Conservation (phyloP, 2,329 filamentous ascomycete genomes). For the Arthrobotrys megalospora region DNA sequence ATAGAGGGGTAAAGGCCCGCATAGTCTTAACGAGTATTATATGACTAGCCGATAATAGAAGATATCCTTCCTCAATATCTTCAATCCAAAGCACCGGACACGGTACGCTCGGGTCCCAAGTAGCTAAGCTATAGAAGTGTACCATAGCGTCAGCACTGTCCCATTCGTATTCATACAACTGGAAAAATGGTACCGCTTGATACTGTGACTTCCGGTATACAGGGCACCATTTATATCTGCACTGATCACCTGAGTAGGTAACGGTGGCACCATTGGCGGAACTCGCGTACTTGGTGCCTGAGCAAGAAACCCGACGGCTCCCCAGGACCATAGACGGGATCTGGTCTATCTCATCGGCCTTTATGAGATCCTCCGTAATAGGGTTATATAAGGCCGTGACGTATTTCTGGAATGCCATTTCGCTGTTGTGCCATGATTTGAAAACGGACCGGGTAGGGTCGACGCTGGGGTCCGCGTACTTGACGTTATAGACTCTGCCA, state of each 20-base stretch:
- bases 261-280: background rate
- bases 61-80: slow-evolving; percentile 2
- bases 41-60: background rate
- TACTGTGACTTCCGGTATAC: slow-evolving; percentile 10
- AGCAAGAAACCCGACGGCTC: background rate
- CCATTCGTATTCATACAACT: background rate
- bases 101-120: background rate
- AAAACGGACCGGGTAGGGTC: background rate
- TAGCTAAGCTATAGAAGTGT: background rate
- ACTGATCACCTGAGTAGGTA: background rate
- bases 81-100: slow-evolving; percentile 5
- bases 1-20: no score
- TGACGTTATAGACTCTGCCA: background rate
- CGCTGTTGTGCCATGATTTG: background rate
- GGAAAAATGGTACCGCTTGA: background rate
- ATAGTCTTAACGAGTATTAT: background rate
- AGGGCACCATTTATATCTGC: slow-evolving; percentile 18
- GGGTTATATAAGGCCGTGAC: background rate
- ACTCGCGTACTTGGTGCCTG: background rate
- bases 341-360: background rate
- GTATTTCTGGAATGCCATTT: background rate
- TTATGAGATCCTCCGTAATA: background rate
- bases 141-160: background rate
- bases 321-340: slow-evolving; percentile 9
- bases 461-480: background rate